Percentiles rank a stretch among this genome's conserved stretches.
Evolutionary conservation across 1,284 basidiomycete genomes (phyloP).

Genomic region (Puccinia horiana): DNA sequence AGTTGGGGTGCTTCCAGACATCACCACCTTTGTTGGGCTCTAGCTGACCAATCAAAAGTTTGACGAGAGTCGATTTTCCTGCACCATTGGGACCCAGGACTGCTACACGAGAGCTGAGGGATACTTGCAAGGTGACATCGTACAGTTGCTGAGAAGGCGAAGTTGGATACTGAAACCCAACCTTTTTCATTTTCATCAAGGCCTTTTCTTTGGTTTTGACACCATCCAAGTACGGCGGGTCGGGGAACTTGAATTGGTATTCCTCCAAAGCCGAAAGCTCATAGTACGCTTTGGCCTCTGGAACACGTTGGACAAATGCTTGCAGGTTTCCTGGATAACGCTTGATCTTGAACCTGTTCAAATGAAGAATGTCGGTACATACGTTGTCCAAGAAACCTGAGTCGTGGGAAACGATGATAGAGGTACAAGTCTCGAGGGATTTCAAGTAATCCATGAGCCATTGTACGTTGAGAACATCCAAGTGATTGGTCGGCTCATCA

Average conservation of each 20-base stretch:
- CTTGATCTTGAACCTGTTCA: slow-evolving; percentile 98
- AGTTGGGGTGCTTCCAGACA: slow-evolving; percentile 98
- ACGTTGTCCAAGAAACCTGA: slow-evolving; percentile 98
- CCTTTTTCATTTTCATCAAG: slow-evolving; percentile 94
- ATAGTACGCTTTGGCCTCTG: slow-evolving; percentile 98
- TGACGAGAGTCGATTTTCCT: slow-evolving; percentile 98
- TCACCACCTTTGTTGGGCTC: slow-evolving; percentile 94
- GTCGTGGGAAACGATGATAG: slow-evolving; percentile 96
- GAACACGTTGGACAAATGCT: slow-evolving; percentile 87
- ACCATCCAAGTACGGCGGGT: slow-evolving; percentile 94
- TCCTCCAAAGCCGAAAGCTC: slow-evolving; percentile 89
- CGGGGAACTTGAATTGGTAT: slow-evolving; percentile 94
- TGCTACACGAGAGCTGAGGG: slow-evolving; percentile 93
- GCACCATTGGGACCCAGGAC: slow-evolving; percentile 96
- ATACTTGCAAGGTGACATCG: slow-evolving; percentile 94
- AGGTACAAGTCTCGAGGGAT: slow-evolving; percentile 84
- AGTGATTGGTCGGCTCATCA: slow-evolving; percentile 97
- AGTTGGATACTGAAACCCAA: slow-evolving; percentile 92
- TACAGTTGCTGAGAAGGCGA: slow-evolving; percentile 82
- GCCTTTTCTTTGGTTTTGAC: slow-evolving; percentile 99
- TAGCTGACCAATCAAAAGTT: slow-evolving; percentile 95
- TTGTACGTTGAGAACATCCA: slow-evolving; percentile 93
- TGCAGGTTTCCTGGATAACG: slow-evolving; percentile 97
- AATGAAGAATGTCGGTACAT: slow-evolving; percentile 96
- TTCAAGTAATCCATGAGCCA: slow-evolving; percentile 96